Base-by-base conservation (phyloP, 2,329 filamentous ascomycete genomes). In the Fusarium succisae region DNA sequence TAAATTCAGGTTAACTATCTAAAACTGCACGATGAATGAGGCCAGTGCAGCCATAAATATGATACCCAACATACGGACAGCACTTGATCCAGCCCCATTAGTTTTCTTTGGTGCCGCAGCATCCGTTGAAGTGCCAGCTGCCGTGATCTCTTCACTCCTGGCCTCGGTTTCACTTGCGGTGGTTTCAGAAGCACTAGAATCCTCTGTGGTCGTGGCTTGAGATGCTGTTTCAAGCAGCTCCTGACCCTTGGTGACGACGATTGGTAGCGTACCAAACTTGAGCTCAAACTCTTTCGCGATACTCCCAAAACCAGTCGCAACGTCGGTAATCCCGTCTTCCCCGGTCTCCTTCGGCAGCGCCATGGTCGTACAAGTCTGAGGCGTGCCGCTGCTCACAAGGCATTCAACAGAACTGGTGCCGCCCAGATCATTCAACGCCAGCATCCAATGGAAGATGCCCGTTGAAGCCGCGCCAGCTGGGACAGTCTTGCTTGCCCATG, bases 371-470 rank as follows among this genome's bases (percentile, higher is more conserved):
- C 64, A 67, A 26, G 13, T 24, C 22, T 60, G 20, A 20, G 47
- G 32, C 24, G 24, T 45, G 5, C 62, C 54, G 5, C 63, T 61
- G 24, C 62, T 66, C 24, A 66, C n/a, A 13, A 66, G 12, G 7
- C 62, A 59, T 14, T 67, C 35, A n/a, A 66, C 35, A 20, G 53
- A 66, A 5, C 26, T 30, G 39, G 22, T 15, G 5, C 39, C n/a
- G 8, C 32, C 24, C 22, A 32, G n/a, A 14, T 43, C 26, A 8
- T 22, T 17, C 14, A n/a, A 11, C 13, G 18, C 13, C 17, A 63
- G 8, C 56, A 69, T 63, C 38, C 38, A 69, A 35, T 69, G 66
- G n/a, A 69, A 69, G 5, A 41, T 22, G 17, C 66, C 66, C 2
- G 39, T 69, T 18, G 39, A 45, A 13, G 66, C 48, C 9, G 50